Evolutionary conservation across 257 asterid species (phyloP).

Genomic region (Perilla frutescens): DNA sequence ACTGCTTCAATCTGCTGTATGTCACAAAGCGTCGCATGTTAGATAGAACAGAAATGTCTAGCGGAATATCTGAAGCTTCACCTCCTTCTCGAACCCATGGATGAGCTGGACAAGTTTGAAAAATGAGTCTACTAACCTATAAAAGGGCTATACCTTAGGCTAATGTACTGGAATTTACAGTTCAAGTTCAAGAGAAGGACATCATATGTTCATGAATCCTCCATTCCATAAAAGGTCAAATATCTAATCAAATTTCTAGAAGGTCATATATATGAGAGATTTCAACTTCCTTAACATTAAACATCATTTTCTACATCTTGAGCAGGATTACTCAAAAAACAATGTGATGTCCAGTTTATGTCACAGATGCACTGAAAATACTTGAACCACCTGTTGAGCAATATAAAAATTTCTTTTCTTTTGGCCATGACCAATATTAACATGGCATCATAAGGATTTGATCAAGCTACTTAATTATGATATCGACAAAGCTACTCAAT

Average conservation of each 20-base stretch:
- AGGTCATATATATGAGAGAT: too few relatives aligned
- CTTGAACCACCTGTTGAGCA: background rate
- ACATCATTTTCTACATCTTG: background rate
- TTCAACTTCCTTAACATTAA: background rate
- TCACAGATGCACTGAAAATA: too few relatives aligned
- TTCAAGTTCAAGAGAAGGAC: background rate
- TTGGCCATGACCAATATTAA: background rate
- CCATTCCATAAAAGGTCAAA: too few relatives aligned
- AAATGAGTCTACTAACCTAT: slow-evolving; percentile 19
- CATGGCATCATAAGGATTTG: background rate
- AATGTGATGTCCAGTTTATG: background rate
- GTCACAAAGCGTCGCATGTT: slow-evolving; percentile 95
- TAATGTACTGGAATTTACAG: background rate
- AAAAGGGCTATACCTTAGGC: background rate
- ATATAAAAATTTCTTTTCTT: background rate
- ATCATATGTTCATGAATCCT: background rate
- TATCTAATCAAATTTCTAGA: too few relatives aligned
- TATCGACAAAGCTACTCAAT: background rate
- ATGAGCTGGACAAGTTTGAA: slow-evolving; percentile 70
- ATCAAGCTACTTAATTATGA: background rate
- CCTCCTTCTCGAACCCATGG: slow-evolving; percentile 99
- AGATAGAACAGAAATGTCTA: slow-evolving; percentile 86
- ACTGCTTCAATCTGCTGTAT: slow-evolving; percentile 89
- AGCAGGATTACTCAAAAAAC: background rate
- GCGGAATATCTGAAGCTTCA: slow-evolving; percentile 95